Base-by-base conservation (phyloP, 768 basidiomycete species). In the Austroboletus eburneus region DNA sequence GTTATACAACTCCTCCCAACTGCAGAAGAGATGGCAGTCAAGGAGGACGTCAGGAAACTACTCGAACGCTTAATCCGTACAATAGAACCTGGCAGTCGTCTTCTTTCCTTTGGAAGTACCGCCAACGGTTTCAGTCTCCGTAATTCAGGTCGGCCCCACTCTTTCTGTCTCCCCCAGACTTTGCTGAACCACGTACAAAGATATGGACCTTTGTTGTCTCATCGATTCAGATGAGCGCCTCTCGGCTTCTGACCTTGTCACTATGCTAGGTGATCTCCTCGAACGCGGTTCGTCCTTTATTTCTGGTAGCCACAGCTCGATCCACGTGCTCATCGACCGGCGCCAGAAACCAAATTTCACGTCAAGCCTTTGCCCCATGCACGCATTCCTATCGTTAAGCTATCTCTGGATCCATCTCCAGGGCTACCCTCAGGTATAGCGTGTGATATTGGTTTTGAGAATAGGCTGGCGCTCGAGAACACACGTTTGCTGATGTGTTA, bases 401-500 rank as follows among this genome's bases (percentile, higher is more conserved):
- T 99, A 44, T 91, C 89, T 20, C 79, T 98, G 21, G 85, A 91
- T 63, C 89, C 91, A 16, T 88, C 89, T 3, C 83, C 83, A 10
- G 81, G 84, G 5, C 72, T 91, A 13, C 85, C 86, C 9, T 77
- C 81, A 42, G 94, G 93, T 46, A 95, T 99, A 57, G 89, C 94
- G 7, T 97, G 95, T 64, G 95, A 99, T 66, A 99, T 99, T 54
- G 95, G 95, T 16, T 98, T 98, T 58, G 95, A 96, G 73, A 98
- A 98, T 69, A 80, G 94, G 59, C 76, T 99, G 45, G 95, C 95
- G 22, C 74, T 99, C 46, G 95, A 99, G 72, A 99, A 99, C 67
- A 99, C 95, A 27, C 79, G 95, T 46, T 70, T 99, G 49, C 75
- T 99, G 47, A 86, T 94, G 80, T 97, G 91, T 64, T 99, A 99